Percentiles rank a stretch among this genome's conserved stretches.
phyloP scores from a whole-genome alignment of 2,329 filamentous ascomycete genomes.

The Periconia sp. region DNA sequence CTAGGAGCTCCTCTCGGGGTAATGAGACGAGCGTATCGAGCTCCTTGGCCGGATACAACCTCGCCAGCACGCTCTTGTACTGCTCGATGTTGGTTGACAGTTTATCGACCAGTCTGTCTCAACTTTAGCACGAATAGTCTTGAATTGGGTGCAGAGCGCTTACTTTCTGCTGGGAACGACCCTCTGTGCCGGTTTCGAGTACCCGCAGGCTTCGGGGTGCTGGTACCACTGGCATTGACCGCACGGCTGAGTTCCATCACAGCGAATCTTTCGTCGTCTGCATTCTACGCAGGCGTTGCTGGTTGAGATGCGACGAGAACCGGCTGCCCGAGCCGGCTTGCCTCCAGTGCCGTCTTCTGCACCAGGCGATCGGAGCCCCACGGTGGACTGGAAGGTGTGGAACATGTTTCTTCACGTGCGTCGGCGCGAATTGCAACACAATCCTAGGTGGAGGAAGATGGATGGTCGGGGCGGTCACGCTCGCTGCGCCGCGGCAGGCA shows the following conservation, averaged over 20 bases:
- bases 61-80: conserved; percentile 50
- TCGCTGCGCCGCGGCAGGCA: conserved; percentile 15
- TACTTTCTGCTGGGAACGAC: conserved; percentile 81
- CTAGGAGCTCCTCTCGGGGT: conserved; percentile 53
- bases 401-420: conserved; percentile 43
- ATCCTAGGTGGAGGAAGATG: not conserved
- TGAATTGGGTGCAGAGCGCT: conserved; percentile 34
- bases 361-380: conserved; percentile 37
- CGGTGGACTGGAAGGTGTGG: conserved; percentile 52
- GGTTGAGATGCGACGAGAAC: conserved; percentile 54
- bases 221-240: conserved; percentile 83
- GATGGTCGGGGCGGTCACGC: conserved; percentile 3
- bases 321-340: conserved; percentile 44
- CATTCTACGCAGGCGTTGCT: conserved; percentile 75
- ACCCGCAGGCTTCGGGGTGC: conserved; percentile 78
- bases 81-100: conserved; percentile 58
- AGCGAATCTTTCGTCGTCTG: conserved; percentile 82
- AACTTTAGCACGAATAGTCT: conserved; percentile 65
- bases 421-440: not conserved
- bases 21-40: conserved; percentile 48
- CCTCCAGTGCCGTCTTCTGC: conserved; percentile 38
- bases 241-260: conserved; percentile 81
- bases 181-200: conserved; percentile 79
- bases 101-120: conserved; percentile 64
- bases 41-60: conserved; percentile 51